phyloP scores from a whole-genome alignment of 2,329 filamentous ascomycete genomes.

The Cryphonectria radicalis region DNA sequence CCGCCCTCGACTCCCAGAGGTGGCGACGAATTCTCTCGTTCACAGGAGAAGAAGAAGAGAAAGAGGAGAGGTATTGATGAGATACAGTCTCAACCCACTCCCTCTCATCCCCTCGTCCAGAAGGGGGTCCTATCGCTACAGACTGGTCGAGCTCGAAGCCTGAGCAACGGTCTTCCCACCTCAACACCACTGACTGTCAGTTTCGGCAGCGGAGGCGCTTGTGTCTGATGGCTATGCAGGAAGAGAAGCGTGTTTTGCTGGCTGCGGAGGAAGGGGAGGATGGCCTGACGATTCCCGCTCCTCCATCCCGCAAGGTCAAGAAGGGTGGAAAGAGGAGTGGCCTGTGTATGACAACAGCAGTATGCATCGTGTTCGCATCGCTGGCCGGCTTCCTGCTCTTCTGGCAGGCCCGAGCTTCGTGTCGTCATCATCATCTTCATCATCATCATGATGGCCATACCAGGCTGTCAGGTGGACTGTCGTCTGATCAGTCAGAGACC shows the following conservation, averaged over 20 bases:
- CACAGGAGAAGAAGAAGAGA: not conserved
- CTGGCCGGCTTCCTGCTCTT: slow-evolving; percentile 1
- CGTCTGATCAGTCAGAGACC: not conserved
- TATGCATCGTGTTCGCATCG: slow-evolving; percentile 16
- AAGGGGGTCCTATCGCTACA: not conserved
- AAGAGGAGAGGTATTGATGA: not conserved
- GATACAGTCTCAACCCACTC: not conserved
- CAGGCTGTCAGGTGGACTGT: not conserved
- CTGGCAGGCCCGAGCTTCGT: slow-evolving; percentile 7
- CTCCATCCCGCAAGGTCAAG: not conserved
- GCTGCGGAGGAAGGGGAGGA: not conserved
- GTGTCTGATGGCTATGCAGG: not conserved
- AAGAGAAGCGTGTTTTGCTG: not conserved
- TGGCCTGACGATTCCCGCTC: not conserved
- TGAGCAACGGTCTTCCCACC: not conserved
- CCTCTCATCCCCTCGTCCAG: not conserved
- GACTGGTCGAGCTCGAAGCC: not conserved
- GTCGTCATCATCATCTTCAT: slow-evolving; percentile 13
- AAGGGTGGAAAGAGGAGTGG: not conserved
- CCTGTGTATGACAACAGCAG: not conserved
- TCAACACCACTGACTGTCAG: not conserved
- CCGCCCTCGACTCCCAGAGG: too few species aligned
- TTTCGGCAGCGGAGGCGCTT: not conserved
- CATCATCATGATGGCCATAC: slow-evolving; percentile 1
- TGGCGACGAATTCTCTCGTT: not conserved